Base-by-base conservation (phyloP, 352 stramenopile genomes). In the Globisporangium acanthophoron region DNA sequence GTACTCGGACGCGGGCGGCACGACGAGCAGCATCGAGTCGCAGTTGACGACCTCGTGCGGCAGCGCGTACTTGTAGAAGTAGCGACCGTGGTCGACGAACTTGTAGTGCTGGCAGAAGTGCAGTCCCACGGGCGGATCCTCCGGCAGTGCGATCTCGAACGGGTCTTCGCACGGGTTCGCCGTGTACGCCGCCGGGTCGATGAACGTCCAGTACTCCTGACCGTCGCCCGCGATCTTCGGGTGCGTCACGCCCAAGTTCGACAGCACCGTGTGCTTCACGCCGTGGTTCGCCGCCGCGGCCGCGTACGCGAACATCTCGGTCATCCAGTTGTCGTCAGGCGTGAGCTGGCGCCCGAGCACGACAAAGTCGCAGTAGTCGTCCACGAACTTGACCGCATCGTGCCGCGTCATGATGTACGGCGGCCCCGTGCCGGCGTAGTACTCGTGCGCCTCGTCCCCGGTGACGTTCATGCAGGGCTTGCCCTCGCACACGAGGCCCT, bases 251-350 rank as follows among this genome's bases (percentile, higher is more conserved):
- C 73, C 74, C 41, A 87, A 54, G 47, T 85, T 56, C 3, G 69
- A 69, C 35, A 85, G 43, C 18, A 80, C 59, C 47, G 74, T 87
- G 71, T 85, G 74, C 27, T 76, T 78, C 43, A 87, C 80, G 29
- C 59, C 65, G 35, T 84, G 66, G 53, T 84, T 80, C 33, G 68
- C 77, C 2, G 69, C 74, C 16, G 74, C 73, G n/a, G 80, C 15
- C 5, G 67, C 61, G 57, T 80, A 85, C 18, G 61, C 77, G 45
- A 75, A 78, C 77, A 85, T 87, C 61, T 87, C 77, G 20, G 71
- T 69, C 74, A 83, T 87, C 70, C 74, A 87, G 8, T 65, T 53
- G 9, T 48, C 48, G 27, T 46, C 41, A 8, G n/a, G 6, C 11
- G n/a, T 6, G 21, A 74, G 45, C 33, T 62, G 59, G 5, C 67